Conservation (phyloP, 805 yeast species). For the Jamesozyma spencerorum region DNA sequence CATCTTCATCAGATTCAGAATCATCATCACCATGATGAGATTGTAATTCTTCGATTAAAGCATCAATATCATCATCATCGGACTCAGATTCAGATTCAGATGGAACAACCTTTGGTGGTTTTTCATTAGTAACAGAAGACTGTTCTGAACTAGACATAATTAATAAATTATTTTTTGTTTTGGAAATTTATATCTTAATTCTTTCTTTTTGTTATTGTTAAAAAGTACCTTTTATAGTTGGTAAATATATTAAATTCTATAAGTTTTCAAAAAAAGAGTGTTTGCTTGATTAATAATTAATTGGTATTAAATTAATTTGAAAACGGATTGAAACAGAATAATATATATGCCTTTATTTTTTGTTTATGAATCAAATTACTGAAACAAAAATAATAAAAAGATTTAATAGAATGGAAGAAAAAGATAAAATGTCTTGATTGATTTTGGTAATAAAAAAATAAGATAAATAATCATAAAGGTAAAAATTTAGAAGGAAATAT, state of each 20-base stretch:
- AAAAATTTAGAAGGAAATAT: not conserved
- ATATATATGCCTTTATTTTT: not conserved
- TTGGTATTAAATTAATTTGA: too few species aligned
- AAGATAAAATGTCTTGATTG: conserved; percentile 6
- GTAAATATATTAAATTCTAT: too few species aligned
- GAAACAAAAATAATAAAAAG: not conserved
- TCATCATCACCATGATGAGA: conserved; percentile 43
- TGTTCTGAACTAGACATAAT: conserved; percentile 8
- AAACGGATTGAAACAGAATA: too few species aligned
- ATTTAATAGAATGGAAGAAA: not conserved
- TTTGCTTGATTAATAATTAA: too few species aligned
- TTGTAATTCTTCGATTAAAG: conserved; percentile 70
- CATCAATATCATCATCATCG: conserved; percentile 65
- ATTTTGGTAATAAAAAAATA: not conserved
- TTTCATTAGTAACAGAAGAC: conserved; percentile 5
- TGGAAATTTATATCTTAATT: not conserved
- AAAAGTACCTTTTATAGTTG: too few species aligned
- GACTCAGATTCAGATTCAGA: conserved; percentile 35
- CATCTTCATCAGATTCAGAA: conserved; percentile 43
- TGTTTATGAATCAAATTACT: not conserved
- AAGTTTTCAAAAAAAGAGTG: too few species aligned
- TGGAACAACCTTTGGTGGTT: conserved; percentile 10
- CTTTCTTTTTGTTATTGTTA: too few species aligned
- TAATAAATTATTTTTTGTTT: not conserved
- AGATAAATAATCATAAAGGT: not conserved